Evolutionary conservation across 73 alveolate species (phyloP).

Genomic region (Paramecium primaurelia): DNA sequence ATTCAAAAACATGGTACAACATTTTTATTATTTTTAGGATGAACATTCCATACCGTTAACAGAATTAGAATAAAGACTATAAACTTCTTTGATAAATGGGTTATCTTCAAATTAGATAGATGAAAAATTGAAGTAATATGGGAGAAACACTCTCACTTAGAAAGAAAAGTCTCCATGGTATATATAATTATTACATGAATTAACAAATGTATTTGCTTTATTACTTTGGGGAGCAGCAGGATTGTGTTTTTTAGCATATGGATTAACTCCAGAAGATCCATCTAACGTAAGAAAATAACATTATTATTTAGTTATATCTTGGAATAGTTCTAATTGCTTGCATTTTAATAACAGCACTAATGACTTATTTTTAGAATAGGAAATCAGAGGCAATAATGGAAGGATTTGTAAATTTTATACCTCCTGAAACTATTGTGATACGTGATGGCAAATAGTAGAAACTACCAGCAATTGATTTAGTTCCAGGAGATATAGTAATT

Average conservation of each 20-base stretch:
- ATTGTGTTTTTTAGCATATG: slow-evolving; percentile 74
- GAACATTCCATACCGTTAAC: slow-evolving; percentile 34
- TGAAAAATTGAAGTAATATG: slow-evolving; percentile 40
- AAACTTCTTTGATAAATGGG: slow-evolving; percentile 73
- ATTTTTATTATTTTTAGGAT: neutral
- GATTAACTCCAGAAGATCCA: slow-evolving; percentile 63
- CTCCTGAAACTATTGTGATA: slow-evolving; percentile 74
- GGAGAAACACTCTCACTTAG: slow-evolving; percentile 72
- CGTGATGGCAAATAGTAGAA: slow-evolving; percentile 77
- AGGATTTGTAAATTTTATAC: slow-evolving; percentile 77
- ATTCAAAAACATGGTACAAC: neutral
- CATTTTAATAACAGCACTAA: slow-evolving; percentile 69
- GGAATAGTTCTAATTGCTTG: slow-evolving; percentile 72
- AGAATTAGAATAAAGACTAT: neutral
- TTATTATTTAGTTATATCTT: slow-evolving; percentile 41
- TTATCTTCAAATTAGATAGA: slow-evolving; percentile 64
- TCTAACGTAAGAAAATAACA: slow-evolving; percentile 46
- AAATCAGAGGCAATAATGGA: slow-evolving; percentile 81
- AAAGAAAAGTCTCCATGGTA: slow-evolving; percentile 72
- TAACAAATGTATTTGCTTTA: slow-evolving; percentile 75
- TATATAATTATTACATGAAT: slow-evolving; percentile 63
- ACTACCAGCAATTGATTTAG: slow-evolving; percentile 77
- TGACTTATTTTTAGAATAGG: slow-evolving; percentile 69
- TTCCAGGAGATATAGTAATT: slow-evolving; percentile 92
- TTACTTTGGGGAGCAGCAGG: slow-evolving; percentile 77